Evolutionary conservation across 1,284 basidiomycete genomes (phyloP), one percentile per base, ranked within the genome.

Genomic region (Cutaneotrichosporon sp.): DNA sequence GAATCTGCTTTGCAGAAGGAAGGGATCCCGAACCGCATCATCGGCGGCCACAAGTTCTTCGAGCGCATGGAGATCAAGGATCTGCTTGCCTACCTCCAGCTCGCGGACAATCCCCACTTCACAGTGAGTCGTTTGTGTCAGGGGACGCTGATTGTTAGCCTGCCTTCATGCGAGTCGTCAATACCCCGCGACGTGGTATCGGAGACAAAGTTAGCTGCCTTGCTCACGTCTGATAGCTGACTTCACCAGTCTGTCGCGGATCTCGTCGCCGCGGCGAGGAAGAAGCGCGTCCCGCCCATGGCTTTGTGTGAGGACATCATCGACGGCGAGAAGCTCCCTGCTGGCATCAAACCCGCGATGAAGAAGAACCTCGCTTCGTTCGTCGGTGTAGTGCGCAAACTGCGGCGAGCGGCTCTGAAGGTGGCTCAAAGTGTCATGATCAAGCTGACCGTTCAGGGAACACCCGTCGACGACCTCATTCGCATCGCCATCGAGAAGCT

Each of bases 61-160:
- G 90, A 94, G 67, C 87, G 92, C 9, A 78, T 86, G 69, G 90
- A 91, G 82, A 86, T 97, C 75, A 94, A 93, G 81, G 91, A 94
- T 76, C 71, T 95, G 26, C 81, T 96, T n/a, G 89, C 90, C 1
- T 96, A 96, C 78, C 81, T 94, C 0, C 91, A 92, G 73, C 83
- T 96, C 2, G 84, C 89, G 2, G 91, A 94, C 70, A 96, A 96
- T 74, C 88, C 90, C 0, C 81, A 84, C 14, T 95, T 89, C 72
- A 83, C 83, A 6, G 77, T 77, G 52, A 67, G 77, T 0, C 16
- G 26, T 6, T 0, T 11, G 10, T 18, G 2, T 34, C 9, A 26
- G n/a, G 6, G 6, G 4, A 18, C 16, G 36, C 58, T 61, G 42
- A 52, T 5, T 16, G 6, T 14, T 47, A 78, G 80, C 90, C 88